Conservation (phyloP, 2,329 filamentous ascomycete species). For the Botrytis deweyae region DNA sequence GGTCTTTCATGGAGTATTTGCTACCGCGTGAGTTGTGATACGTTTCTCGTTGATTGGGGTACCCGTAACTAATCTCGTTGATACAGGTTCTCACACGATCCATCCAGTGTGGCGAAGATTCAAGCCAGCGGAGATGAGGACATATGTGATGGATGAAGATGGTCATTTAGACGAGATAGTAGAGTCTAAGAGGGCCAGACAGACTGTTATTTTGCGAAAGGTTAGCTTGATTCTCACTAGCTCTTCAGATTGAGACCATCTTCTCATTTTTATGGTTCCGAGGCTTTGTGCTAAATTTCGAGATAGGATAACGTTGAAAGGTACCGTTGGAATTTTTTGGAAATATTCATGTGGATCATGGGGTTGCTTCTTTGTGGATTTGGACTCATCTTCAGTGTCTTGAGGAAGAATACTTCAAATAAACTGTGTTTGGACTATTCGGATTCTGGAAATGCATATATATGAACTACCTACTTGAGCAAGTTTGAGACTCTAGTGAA, state of each 20-base stretch:
- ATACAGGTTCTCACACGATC: not conserved
- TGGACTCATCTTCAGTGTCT: not conserved
- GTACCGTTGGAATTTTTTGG: not conserved
- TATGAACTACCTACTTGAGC: not conserved
- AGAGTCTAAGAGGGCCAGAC: not conserved
- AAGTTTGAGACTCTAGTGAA: not conserved
- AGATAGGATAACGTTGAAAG: not conserved
- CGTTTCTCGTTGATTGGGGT: not conserved
- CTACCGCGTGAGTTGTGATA: not conserved
- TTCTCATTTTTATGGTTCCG: not conserved
- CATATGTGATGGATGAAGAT: not conserved
- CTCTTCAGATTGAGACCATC: not conserved
- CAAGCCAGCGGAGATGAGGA: not conserved
- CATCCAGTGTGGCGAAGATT: not conserved
- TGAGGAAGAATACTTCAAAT: not conserved
- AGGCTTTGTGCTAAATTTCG: not conserved
- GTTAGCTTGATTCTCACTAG: not conserved
- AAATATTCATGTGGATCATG: not conserved
- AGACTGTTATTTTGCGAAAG: not conserved
- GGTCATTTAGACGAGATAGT: not conserved
- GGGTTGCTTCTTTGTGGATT: not conserved
- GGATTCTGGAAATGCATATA: not conserved
- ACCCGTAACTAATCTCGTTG: not conserved
- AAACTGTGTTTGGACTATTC: not conserved
- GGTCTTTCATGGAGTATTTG: constrained; percentile 8